Conservation (phyloP, 2,329 filamentous ascomycete genomes). For the Albophoma yamanashiensis region DNA sequence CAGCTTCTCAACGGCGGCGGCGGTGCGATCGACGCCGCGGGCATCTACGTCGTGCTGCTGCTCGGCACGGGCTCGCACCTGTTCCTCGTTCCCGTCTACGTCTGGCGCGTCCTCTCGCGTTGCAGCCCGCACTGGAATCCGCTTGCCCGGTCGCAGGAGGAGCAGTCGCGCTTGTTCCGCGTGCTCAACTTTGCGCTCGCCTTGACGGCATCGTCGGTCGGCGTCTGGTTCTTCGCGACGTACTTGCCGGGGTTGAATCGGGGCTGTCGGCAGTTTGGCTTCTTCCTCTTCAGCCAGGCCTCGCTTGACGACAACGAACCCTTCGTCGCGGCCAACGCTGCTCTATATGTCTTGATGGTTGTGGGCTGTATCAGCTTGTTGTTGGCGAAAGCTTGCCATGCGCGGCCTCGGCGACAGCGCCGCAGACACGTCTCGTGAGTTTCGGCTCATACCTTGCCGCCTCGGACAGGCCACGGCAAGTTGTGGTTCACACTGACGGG, state of each 20-base stretch:
- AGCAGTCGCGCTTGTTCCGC: constrained; percentile 13
- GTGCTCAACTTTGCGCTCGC: constrained; percentile 15
- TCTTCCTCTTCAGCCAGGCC: constrained; percentile 22
- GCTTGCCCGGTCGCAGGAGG: constrained; percentile 15
- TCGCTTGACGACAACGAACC: constrained; percentile 12
- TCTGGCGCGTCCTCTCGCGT: constrained; percentile 20
- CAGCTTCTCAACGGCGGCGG: constrained; percentile 8
- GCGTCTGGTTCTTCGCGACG: constrained; percentile 20
- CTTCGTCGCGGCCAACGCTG: constrained; percentile 17
- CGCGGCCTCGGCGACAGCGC: neutral
- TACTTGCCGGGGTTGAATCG: constrained; percentile 12
- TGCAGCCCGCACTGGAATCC: constrained; percentile 20
- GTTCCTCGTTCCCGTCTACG: constrained; percentile 20
- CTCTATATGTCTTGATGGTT: constrained; percentile 18
- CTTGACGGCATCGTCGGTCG: constrained; percentile 15
- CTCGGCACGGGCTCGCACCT: constrained; percentile 19
- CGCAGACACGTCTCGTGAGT: constrained; percentile 10
- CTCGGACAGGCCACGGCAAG: neutral
- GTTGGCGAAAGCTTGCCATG: neutral
- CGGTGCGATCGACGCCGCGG: constrained; percentile 13
- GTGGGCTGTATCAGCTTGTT: constrained; percentile 11
- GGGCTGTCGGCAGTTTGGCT: constrained; percentile 17
- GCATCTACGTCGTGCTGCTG: constrained; percentile 20
- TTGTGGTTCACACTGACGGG: neutral
- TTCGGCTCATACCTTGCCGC: constrained; percentile 7